These are phyloP conservation scores for Geranium rotundifolium DNA, from an alignment of 345 rosid genomes.

Conservation along the genomic window DNA sequence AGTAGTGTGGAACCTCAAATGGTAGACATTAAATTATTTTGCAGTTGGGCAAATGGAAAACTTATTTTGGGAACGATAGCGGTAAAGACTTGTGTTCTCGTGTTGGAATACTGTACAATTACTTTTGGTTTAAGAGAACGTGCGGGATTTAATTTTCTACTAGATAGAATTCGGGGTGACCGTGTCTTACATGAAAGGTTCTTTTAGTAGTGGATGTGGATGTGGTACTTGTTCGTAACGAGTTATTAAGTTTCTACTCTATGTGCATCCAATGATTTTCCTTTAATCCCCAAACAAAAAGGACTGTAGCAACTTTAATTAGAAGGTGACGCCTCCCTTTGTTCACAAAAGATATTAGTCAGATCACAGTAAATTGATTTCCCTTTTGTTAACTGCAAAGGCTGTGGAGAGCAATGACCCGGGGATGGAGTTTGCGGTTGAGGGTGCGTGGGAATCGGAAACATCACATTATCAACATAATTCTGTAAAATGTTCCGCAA, in stretches of 20 bases:
- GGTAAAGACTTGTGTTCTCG: too few species aligned
- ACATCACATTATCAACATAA: not conserved
- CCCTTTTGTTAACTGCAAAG: not conserved
- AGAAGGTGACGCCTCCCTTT: not conserved
- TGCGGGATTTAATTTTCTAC: too few species aligned
- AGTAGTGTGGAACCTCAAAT: too few species aligned
- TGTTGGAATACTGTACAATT: too few species aligned
- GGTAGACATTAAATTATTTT: too few species aligned
- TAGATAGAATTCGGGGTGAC: not conserved
- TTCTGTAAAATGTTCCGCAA: not conserved
- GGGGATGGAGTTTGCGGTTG: conserved; percentile 1
- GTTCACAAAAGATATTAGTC: not conserved
- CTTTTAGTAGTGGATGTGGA: not conserved
- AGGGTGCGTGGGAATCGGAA: not conserved
- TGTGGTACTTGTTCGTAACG: not conserved
- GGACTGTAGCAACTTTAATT: not conserved
- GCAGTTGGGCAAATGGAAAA: too few species aligned
- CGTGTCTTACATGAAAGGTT: not conserved
- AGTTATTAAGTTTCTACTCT: not conserved
- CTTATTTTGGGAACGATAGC: too few species aligned
- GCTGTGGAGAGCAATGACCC: not conserved
- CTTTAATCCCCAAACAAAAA: too few species aligned
- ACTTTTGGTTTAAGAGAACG: too few species aligned
- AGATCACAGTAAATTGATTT: not conserved
- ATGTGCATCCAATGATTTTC: not conserved